Base-by-base conservation (phyloP, 2,329 filamentous ascomycete genomes). In the Clonostachys solani region DNA sequence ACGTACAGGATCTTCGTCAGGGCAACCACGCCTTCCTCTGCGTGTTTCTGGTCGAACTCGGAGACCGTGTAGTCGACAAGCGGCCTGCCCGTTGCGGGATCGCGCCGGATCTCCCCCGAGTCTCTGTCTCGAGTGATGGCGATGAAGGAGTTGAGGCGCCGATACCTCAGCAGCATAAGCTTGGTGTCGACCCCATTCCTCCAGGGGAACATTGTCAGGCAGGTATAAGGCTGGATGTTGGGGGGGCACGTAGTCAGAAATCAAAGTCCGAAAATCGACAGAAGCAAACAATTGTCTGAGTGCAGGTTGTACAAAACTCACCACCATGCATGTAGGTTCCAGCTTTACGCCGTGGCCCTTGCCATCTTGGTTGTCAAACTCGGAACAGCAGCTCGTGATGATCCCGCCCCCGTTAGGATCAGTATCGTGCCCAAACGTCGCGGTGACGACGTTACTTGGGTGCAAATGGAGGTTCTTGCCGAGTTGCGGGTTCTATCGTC, bases 381-480 rank as follows among this genome's bases (percentile, higher is more conserved):
- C 83, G 40, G 77, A 81, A 52, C 89, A 85, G 16, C 92, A 84
- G 5, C 82, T 80, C 0, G 92, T 96, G 49, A 96, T 80, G 55
- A 92, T 92, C 3, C 83, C 78, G 15, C 90, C 75, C 63, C 85
- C 83, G 84, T 85, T 89, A 1, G 83, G 83, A n/a, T 75, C 77
- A 17, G 84, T 76, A 35, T 87, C 83, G 49, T 90, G 75, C 33
- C 86, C 74, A 63, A 86, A 91, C n/a, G 84, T 73, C 3, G 78
- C 87, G 5, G 65, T 63, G 6, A 83, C 56, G 9, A 74, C 60
- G 57, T 75, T 77, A 58, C 83, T 84, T 2, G 91, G 92, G 59
- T 97, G 92, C 1, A 96, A 65, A 57, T 94, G 76, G 5, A 96
- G 78, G 57, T 96, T 89, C 8, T 77, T 79, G 23, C 92, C 92